A percentile compares a stretch with the other conserved stretches of the same genome.
These are phyloP conservation scores for Arthrinium phaeospermum DNA, from an alignment of 2,329 filamentous ascomycete species.

Conservation along the genomic window DNA sequence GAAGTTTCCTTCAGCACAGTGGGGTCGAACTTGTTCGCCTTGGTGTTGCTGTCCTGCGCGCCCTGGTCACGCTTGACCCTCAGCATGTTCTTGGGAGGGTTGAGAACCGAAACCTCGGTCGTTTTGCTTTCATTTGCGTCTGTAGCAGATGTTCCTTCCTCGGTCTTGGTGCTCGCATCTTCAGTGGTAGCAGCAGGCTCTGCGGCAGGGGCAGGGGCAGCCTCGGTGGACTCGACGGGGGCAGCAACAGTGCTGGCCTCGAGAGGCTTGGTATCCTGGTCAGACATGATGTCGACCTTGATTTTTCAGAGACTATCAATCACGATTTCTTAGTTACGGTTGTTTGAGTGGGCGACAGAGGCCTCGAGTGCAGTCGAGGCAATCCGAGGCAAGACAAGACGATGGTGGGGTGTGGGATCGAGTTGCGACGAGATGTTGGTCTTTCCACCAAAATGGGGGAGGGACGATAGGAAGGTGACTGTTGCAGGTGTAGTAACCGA, in stretches of 20 bases:
- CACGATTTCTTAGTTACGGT: background rate
- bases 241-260: constrained; percentile 26
- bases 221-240: constrained; percentile 18
- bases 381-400: background rate
- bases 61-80: constrained; percentile 48
- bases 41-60: constrained; percentile 47
- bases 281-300: constrained; percentile 35
- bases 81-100: constrained; percentile 43
- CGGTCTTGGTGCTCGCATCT: constrained; percentile 35
- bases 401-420: background rate
- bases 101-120: constrained; percentile 22
- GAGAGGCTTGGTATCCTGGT: constrained; percentile 46
- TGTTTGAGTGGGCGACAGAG: background rate
- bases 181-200: constrained; percentile 27
- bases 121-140: constrained; percentile 22
- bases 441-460: background rate
- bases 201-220: constrained; percentile 19
- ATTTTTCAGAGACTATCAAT: background rate
- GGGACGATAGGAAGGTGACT: background rate
- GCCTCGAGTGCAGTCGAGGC: background rate
- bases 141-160: constrained; percentile 31
- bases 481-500: background rate
- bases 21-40: constrained; percentile 75
- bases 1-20: constrained; percentile 71
- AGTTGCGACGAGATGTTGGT: background rate